Evolutionary conservation across 176 grass and related monocot genomes (phyloP).

Genomic region (Paspalum vaginatum): DNA sequence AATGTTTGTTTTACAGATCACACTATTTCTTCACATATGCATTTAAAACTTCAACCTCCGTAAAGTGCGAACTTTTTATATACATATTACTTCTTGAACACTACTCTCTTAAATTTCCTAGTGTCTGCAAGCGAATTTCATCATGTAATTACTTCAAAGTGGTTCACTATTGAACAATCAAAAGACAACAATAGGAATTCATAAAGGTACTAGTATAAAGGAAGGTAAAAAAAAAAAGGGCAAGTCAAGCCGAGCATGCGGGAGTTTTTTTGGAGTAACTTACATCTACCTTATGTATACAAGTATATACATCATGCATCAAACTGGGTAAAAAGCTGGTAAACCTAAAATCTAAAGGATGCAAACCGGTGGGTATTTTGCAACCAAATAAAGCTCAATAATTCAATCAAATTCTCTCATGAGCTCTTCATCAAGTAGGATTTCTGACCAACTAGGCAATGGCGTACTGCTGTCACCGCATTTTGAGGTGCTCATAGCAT

Average conservation of each 20-base stretch:
- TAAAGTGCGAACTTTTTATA: slow-evolving; percentile 9
- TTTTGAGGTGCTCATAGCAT: slow-evolving; percentile 54
- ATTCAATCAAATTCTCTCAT: slow-evolving; percentile 49
- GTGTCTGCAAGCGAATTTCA: not conserved
- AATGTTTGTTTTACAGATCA: slow-evolving; percentile 16
- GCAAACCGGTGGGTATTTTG: slow-evolving; percentile 30
- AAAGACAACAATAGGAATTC: not conserved
- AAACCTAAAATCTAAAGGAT: slow-evolving; percentile 32
- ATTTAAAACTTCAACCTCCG: not conserved
- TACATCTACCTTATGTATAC: slow-evolving; percentile 46
- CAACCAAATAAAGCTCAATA: slow-evolving; percentile 5
- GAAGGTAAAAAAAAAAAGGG: slow-evolving; percentile 3
- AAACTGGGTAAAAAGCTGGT: not conserved
- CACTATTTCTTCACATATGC: slow-evolving; percentile 17
- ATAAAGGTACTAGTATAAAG: slow-evolving; percentile 12
- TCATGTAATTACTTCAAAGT: not conserved
- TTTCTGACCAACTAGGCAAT: slow-evolving; percentile 57
- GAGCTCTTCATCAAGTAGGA: slow-evolving; percentile 69
- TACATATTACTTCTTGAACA: not conserved
- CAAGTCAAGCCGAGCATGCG: slow-evolving; percentile 10
- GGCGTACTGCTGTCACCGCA: slow-evolving; percentile 33
- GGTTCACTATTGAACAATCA: slow-evolving; percentile 9
- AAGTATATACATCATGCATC: slow-evolving; percentile 42
- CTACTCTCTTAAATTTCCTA: not conserved
- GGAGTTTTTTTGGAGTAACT: slow-evolving; percentile 23